Evolutionary conservation across 768 basidiomycete genomes (phyloP), one percentile per base, ranked within the genome.

Genomic region (Amanita phalloides): DNA sequence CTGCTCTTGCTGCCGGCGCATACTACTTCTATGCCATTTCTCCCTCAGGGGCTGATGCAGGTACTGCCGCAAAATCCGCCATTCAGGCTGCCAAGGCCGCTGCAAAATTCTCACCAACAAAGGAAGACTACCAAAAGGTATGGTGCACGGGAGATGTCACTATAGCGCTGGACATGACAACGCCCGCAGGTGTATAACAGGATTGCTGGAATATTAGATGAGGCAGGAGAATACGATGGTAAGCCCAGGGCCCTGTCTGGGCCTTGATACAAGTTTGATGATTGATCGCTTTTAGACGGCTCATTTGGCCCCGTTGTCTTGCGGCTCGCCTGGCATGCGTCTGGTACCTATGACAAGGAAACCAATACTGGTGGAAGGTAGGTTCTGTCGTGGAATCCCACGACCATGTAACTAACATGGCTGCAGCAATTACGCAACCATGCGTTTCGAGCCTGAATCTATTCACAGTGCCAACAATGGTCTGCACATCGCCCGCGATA

Each of bases 371-470:
- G 90, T 54, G 89, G 90, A 68, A 91, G 90, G 89, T 82, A 57
- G 45, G 70, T 62, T 28, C 26, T 30, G n/a, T 30, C 56, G 13
- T 33, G 32, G 28, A 26, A 45, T 35, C 9, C 20, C 51, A 25
- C 45, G 36, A 54, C 48, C 54, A 17, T 58, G 57, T 48, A 39
- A 38, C 43, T 17, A 23, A 49, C 23, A 44, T 53, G 38, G 26
- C 23, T 36, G 39, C 62, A 86, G 90, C 75, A 97, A 99, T 77
- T 93, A 90, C 58, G 95, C 96, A 2, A 97, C 95, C 21, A 99
- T 99, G 95, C 87, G 95, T 51, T 99, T 97, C 68, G 79, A 82
- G 49, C 89, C 95, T 37, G 95, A 98, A 65, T 63, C 92, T 9
- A 63, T 75, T 26, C 92, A 98, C 62, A 79, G 72, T 33, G 92